phyloP scores from a whole-genome alignment of 1,284 basidiomycete species.

The Ustilago sp. region DNA sequence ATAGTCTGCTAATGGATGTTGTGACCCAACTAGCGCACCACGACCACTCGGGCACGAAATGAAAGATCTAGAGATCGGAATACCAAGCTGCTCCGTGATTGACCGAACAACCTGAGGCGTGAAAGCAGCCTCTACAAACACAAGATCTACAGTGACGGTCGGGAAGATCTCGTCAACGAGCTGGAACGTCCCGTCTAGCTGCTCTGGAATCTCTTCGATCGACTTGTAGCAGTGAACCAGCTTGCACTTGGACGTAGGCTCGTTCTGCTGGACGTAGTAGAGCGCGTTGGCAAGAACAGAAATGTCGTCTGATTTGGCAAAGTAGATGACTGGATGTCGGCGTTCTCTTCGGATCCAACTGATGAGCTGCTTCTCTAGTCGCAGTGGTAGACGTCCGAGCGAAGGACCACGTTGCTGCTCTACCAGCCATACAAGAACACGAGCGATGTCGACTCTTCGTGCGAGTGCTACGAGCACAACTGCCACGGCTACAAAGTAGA shows the following conservation, averaged over 20 bases:
- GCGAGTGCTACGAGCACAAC: constrained; percentile 73
- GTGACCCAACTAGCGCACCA: constrained; percentile 26
- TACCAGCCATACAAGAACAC: constrained; percentile 76
- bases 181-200: constrained; percentile 68
- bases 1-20: constrained; percentile 39
- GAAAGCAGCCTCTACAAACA: constrained; percentile 57
- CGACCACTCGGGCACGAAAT: constrained; percentile 51
- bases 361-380: constrained; percentile 72
- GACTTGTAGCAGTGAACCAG: constrained; percentile 76
- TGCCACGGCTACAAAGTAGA: constrained; percentile 69
- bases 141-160: constrained; percentile 57
- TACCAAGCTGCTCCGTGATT: constrained; percentile 32
- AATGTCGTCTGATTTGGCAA: constrained; percentile 67
- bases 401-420: constrained; percentile 73
- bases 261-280: constrained; percentile 76
- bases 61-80: constrained; percentile 44
- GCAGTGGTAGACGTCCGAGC: constrained; percentile 14
- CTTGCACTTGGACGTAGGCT: constrained; percentile 77
- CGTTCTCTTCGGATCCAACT: constrained; percentile 72
- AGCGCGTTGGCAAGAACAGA: constrained; percentile 76
- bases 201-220: constrained; percentile 71
- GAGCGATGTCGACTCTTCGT: constrained; percentile 73
- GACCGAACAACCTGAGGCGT: constrained; percentile 40
- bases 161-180: constrained; percentile 60
- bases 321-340: constrained; percentile 72